Evolutionary conservation across 805 yeast genomes (phyloP), one percentile per base, ranked within the genome.

Genomic region (Ogataea glucozyma): DNA sequence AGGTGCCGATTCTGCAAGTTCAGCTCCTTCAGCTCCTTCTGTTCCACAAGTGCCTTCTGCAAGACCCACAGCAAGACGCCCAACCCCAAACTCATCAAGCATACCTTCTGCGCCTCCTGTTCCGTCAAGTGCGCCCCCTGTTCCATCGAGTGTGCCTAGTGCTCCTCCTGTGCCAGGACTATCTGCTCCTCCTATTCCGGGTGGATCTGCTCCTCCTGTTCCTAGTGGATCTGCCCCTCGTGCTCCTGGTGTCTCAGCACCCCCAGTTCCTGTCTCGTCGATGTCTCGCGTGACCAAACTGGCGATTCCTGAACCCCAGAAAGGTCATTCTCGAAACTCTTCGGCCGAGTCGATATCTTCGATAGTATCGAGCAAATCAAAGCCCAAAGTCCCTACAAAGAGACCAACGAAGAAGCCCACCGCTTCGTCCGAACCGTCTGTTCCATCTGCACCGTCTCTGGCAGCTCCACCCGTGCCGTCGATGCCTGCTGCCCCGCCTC

Each of bases 161-260:
- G 39, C 40, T 12, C 45, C 51, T 12, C 38, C 53, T 17, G 41
- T 47, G 26, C 49, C 51, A n/a, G 42, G 40, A n/a, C 23, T 41
- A 12, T 21, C 64, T 3, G 51, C 55, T 4, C 40, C 51, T 6
- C 39, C 52, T 17, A 12, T 42, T n/a, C 44, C 48, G 10, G 18
- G 40, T 14, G 17, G 4, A 14, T 16, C 38, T 23, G 53, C 65
- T 10, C 66, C 72, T 11, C 17, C 23, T n/a, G 8, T 40, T 33
- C 19, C 47, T 69, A 11, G 44, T 26, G 11, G 38, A 58, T 13
- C 64, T 70, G 4, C 58, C 61, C 1, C 23, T 49, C 12, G 44
- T 53, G 22, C 38, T 38, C n/a, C 18, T 26, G 6, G 38, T 27
- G n/a, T n/a, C 24, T 20, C 34, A 12, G 53, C 62, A 5, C 61